Evolutionary conservation across 148 eudicot genomes (phyloP).

Genomic region (Dysphania ambrosioides): DNA sequence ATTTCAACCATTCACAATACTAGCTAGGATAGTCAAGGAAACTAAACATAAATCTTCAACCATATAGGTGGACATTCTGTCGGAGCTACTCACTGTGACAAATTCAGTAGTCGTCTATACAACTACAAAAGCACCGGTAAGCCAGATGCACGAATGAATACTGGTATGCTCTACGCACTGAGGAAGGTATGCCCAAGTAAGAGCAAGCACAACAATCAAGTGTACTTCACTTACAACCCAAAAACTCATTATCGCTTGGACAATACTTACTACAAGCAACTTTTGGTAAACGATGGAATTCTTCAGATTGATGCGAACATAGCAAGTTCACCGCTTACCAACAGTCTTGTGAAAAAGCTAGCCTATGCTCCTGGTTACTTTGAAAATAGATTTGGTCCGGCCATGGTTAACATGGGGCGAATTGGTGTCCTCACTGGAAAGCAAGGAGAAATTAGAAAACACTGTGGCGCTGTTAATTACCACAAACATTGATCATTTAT

Average conservation of each 20-base stretch:
- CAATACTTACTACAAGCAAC: conserved; percentile 46
- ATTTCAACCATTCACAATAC: too few relatives aligned
- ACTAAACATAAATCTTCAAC: neutral
- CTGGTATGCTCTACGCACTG: conserved; percentile 17
- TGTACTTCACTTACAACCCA: conserved; percentile 43
- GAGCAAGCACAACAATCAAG: conserved; percentile 9
- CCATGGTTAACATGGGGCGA: conserved; percentile 61
- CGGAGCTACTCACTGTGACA: conserved; percentile 48
- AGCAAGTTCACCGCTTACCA: conserved; percentile 43
- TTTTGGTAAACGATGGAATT: conserved; percentile 33
- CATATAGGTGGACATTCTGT: conserved; percentile 41
- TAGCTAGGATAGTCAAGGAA: too few relatives aligned
- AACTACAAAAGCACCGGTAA: conserved; percentile 45
- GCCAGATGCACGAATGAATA: conserved; percentile 25
- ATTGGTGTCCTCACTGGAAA: conserved; percentile 47
- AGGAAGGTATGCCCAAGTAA: conserved; percentile 25
- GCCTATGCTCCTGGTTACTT: conserved; percentile 40
- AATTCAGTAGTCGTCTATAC: conserved; percentile 47
- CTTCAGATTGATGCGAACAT: conserved; percentile 51
- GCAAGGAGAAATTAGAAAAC: conserved; percentile 54
- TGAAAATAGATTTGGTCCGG: conserved; percentile 45
- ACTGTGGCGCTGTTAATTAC: conserved; percentile 42
- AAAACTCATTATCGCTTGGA: conserved; percentile 36
- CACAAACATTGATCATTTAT: neutral
- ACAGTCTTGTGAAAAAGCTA: conserved; percentile 30